These are phyloP conservation scores for Daldinia concentrica DNA, from an alignment of 495 filamentous ascomycete species.

Conservation along the genomic window DNA sequence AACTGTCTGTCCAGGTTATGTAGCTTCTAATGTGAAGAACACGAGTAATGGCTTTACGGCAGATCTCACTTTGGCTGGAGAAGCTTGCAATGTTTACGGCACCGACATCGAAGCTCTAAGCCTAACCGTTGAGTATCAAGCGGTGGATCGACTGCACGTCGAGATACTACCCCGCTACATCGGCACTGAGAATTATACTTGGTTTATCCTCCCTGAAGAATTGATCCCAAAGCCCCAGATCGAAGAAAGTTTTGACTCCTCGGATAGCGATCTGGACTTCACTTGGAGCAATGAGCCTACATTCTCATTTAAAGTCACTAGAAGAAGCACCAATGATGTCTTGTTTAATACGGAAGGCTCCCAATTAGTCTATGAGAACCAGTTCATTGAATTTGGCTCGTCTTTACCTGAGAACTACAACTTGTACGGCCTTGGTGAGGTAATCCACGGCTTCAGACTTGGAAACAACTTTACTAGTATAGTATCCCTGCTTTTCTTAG, in stretches of 20 bases:
- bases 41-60: slow-evolving; percentile 63
- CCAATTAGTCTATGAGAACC: slow-evolving; percentile 77
- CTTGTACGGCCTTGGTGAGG: slow-evolving; percentile 86
- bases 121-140: slow-evolving; percentile 76
- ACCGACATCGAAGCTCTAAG: slow-evolving; percentile 71
- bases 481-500: background rate
- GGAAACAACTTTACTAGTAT: slow-evolving; percentile 78
- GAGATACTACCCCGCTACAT: slow-evolving; percentile 77
- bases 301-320: slow-evolving; percentile 77
- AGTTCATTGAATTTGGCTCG: slow-evolving; percentile 81
- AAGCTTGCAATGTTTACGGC: slow-evolving; percentile 77
- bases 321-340: slow-evolving; percentile 68
- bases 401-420: slow-evolving; percentile 75
- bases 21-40: slow-evolving; percentile 66
- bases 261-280: slow-evolving; percentile 63
- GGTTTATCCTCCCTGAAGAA: slow-evolving; percentile 72
- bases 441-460: slow-evolving; percentile 75
- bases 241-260: slow-evolving; percentile 46
- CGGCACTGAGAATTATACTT: slow-evolving; percentile 69
- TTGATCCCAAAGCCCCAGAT: slow-evolving; percentile 67
- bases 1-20: slow-evolving; percentile 79
- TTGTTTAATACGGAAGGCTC: slow-evolving; percentile 79
- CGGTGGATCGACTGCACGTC: slow-evolving; percentile 75
- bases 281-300: slow-evolving; percentile 69
- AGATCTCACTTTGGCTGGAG: slow-evolving; percentile 70